Evolutionary conservation across 192 early-diverging fungal genomes (phyloP).

Genomic region (Neocallimastix lanati): DNA sequence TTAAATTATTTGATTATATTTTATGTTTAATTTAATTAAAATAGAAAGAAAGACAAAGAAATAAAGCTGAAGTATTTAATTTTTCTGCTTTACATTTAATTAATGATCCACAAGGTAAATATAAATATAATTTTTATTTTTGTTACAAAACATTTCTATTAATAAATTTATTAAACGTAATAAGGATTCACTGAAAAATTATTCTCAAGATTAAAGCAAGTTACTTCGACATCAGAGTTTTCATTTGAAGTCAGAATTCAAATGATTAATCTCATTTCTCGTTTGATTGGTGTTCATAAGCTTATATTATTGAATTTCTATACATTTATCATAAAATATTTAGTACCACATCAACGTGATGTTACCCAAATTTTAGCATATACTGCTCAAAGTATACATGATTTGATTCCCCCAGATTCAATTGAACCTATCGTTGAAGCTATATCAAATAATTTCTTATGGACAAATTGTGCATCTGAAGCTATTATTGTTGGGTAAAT

Average conservation of each 20-base stretch:
- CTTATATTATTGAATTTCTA: slow-evolving; percentile 80
- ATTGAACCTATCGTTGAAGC: slow-evolving; percentile 72
- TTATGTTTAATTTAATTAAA: too few species aligned
- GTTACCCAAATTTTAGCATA: slow-evolving; percentile 83
- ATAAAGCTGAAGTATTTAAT: slow-evolving; percentile 54
- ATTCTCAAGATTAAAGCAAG: slow-evolving; percentile 54
- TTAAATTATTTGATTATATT: too few species aligned
- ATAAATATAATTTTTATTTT: too few species aligned
- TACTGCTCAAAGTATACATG: slow-evolving; percentile 77
- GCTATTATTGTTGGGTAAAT: slow-evolving; percentile 79
- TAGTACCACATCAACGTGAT: slow-evolving; percentile 89
- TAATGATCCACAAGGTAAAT: slow-evolving; percentile 86
- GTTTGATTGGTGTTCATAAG: slow-evolving; percentile 90
- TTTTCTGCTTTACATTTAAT: slow-evolving; percentile 88
- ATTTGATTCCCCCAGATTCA: slow-evolving; percentile 83
- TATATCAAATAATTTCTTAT: slow-evolving; percentile 92
- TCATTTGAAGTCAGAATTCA: slow-evolving; percentile 79
- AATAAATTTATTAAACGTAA: too few species aligned
- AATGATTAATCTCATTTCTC: slow-evolving; percentile 84
- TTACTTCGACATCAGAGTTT: slow-evolving; percentile 44
- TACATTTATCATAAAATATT: slow-evolving; percentile 75
- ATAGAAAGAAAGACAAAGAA: slow-evolving; percentile 39
- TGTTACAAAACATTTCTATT: too few species aligned
- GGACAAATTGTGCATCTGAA: slow-evolving; percentile 72
- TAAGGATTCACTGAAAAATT: slow-evolving; percentile 77